Percentiles rank a stretch among this genome's conserved stretches.
Conservation (phyloP, 2,329 filamentous ascomycete genomes). For the Colletotrichum limetticola region DNA sequence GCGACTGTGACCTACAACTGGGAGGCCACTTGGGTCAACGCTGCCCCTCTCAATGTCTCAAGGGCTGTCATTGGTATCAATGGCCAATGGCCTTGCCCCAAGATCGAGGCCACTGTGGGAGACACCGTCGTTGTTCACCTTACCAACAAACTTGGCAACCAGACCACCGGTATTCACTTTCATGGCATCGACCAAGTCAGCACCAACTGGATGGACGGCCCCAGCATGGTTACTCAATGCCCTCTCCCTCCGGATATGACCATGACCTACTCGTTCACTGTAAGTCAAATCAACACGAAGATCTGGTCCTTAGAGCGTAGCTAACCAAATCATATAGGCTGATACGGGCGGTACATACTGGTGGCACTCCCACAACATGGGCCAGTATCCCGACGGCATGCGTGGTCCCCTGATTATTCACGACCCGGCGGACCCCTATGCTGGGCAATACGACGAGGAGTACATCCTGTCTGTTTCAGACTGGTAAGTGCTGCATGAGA, state of each 20-base stretch:
- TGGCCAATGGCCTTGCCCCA: constrained; percentile 69
- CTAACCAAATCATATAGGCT: constrained; percentile 8
- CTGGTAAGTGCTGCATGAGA: constrained; percentile 40
- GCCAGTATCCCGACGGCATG: constrained; percentile 75
- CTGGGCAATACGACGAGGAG: constrained; percentile 66
- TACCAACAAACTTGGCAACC: constrained; percentile 62
- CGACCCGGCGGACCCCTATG: constrained; percentile 65
- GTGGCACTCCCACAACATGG: constrained; percentile 72
- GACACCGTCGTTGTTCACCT: constrained; percentile 62
- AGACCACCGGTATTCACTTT: constrained; percentile 64
- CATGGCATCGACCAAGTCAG: constrained; percentile 68
- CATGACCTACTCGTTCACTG: constrained; percentile 64
- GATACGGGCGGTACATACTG: constrained; percentile 58
- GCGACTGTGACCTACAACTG: constrained; percentile 50
- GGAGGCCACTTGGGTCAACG: constrained; percentile 53
- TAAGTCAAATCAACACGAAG: constrained; percentile 39
- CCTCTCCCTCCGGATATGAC: constrained; percentile 61
- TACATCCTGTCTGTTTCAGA: constrained; percentile 57
- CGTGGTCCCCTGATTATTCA: constrained; percentile 70
- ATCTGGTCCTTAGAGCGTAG: neutral
- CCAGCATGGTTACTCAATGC: constrained; percentile 64
- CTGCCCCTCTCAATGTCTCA: constrained; percentile 48
- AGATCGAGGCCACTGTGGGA: constrained; percentile 61
- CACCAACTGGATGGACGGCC: constrained; percentile 69
- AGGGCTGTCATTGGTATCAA: constrained; percentile 65